A percentile compares a stretch with the other conserved stretches of the same genome.
Evolutionary conservation across 1,284 basidiomycete species (phyloP).

Genomic region (Boletus holoroseus): DNA sequence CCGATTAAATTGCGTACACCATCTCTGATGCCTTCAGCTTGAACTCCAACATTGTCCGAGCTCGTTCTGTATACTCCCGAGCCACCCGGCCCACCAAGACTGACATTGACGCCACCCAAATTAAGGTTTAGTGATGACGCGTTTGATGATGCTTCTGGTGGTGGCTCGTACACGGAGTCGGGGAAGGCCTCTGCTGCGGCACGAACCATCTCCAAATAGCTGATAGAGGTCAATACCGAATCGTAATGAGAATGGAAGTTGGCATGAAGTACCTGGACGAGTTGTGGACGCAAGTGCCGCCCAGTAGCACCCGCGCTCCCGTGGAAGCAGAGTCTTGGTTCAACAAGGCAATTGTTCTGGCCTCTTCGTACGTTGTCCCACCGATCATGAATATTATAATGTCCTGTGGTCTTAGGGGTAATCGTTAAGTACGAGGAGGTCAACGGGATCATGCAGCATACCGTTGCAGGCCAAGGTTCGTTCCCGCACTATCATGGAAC

Average conservation of each 20-base stretch:
- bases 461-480: slow-evolving; percentile 67
- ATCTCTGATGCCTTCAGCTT: slow-evolving; percentile 78
- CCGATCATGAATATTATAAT: slow-evolving; percentile 94
- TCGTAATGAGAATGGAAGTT: not conserved
- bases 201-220: slow-evolving; percentile 72
- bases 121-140: slow-evolving; percentile 81
- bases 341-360: slow-evolving; percentile 73
- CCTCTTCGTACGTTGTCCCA: slow-evolving; percentile 92
- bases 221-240: slow-evolving; percentile 29
- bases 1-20: slow-evolving; percentile 83
- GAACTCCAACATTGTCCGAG: slow-evolving; percentile 66
- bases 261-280: slow-evolving; percentile 64
- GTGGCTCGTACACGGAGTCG: slow-evolving; percentile 61
- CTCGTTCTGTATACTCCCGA: slow-evolving; percentile 79
- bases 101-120: slow-evolving; percentile 86
- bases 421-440: slow-evolving; percentile 4
- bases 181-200: slow-evolving; percentile 58
- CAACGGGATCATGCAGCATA: slow-evolving; percentile 25
- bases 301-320: slow-evolving; percentile 75
- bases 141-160: slow-evolving; percentile 60
- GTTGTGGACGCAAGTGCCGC: slow-evolving; percentile 91
- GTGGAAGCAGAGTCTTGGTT: slow-evolving; percentile 69
- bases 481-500: slow-evolving; percentile 70
- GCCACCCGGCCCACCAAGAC: slow-evolving; percentile 77
- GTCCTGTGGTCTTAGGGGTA: slow-evolving; percentile 73